These are phyloP conservation scores for Kodamaea leandrae DNA, from an alignment of 805 yeast genomes.

Conservation along the genomic window DNA sequence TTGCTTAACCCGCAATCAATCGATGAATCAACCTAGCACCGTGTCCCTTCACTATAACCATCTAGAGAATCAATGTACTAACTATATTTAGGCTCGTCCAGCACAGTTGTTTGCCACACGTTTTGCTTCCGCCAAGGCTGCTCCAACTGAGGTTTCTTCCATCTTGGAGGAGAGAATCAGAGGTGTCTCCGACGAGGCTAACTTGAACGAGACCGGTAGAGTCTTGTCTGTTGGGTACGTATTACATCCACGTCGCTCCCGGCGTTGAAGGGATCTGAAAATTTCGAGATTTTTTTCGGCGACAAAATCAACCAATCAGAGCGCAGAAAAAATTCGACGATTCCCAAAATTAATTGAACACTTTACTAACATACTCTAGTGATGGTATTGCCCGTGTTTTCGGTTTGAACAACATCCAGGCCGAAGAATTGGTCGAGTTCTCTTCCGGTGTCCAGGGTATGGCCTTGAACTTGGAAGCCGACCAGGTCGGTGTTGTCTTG, in stretches of 20 bases:
- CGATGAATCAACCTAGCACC: not conserved
- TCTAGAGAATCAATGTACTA: conserved; percentile 19
- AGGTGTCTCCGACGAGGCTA: conserved; percentile 96
- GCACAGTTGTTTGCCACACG: conserved; percentile 62
- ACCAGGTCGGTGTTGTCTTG: conserved; percentile 99
- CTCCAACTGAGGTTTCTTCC: conserved; percentile 99
- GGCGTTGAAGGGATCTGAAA: conserved; percentile 3
- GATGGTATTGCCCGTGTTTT: conserved; percentile 99
- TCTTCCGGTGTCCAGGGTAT: conserved; percentile 99
- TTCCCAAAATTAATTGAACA: not conserved
- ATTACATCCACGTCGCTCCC: conserved; percentile 6
- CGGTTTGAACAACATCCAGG: conserved; percentile 99
- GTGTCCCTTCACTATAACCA: not conserved
- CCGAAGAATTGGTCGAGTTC: conserved; percentile 99
- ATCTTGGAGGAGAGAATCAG: conserved; percentile 99
- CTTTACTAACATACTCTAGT: conserved; percentile 53
- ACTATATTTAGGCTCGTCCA: conserved; percentile 65
- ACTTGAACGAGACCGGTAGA: conserved; percentile 99
- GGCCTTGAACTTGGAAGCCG: conserved; percentile 99
- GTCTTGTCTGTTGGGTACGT: conserved; percentile 93
- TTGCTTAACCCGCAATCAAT: not conserved
- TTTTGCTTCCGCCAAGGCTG: conserved; percentile 94
- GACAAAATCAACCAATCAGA: conserved; percentile 7
- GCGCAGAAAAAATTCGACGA: conserved; percentile 7
- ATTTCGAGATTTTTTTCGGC: conserved; percentile 7